Conservation (phyloP, 2,329 filamentous ascomycete species). For the Pseudonectria buxi region DNA sequence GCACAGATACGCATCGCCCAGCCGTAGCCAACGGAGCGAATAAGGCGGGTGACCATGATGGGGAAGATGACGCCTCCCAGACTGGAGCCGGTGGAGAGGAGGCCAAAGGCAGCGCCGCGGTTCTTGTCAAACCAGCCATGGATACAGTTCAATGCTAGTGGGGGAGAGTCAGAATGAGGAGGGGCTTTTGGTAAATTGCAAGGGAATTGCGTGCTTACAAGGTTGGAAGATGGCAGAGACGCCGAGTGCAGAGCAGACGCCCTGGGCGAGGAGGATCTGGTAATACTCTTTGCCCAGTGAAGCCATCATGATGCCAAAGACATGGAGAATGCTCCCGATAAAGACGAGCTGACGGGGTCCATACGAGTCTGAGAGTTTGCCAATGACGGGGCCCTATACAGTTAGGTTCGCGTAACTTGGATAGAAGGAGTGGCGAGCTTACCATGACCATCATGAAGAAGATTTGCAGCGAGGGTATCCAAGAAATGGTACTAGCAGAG, state of each 20-base stretch:
- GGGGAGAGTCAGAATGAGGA: background rate
- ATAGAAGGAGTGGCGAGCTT: slow-evolving; percentile 18
- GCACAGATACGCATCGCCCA: slow-evolving; percentile 34
- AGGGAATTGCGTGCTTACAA: slow-evolving; percentile 6
- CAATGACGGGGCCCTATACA: slow-evolving; percentile 50
- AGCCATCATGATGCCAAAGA: slow-evolving; percentile 59
- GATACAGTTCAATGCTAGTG: slow-evolving; percentile 22
- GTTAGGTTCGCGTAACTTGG: slow-evolving; percentile 2
- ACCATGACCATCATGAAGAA: slow-evolving; percentile 47
- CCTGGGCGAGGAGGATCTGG: slow-evolving; percentile 34
- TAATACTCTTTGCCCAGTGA: slow-evolving; percentile 39
- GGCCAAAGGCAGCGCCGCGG: slow-evolving; percentile 29
- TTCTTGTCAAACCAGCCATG: slow-evolving; percentile 29
- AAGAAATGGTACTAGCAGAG: slow-evolving; percentile 50
- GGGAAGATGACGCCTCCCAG: slow-evolving; percentile 35
- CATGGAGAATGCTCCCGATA: slow-evolving; percentile 46
- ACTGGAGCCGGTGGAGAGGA: slow-evolving; percentile 29
- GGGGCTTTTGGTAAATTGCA: background rate
- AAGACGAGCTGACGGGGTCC: slow-evolving; percentile 52
- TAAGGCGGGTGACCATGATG: slow-evolving; percentile 32
- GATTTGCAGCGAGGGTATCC: slow-evolving; percentile 52
- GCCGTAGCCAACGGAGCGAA: slow-evolving; percentile 28
- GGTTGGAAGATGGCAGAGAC: slow-evolving; percentile 29
- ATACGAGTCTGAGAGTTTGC: slow-evolving; percentile 55
- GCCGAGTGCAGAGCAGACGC: slow-evolving; percentile 31